Percentiles rank a stretch among this genome's conserved stretches.
phyloP scores from a whole-genome alignment of 2,329 filamentous ascomycete species.

The Gremmenia infestans region DNA sequence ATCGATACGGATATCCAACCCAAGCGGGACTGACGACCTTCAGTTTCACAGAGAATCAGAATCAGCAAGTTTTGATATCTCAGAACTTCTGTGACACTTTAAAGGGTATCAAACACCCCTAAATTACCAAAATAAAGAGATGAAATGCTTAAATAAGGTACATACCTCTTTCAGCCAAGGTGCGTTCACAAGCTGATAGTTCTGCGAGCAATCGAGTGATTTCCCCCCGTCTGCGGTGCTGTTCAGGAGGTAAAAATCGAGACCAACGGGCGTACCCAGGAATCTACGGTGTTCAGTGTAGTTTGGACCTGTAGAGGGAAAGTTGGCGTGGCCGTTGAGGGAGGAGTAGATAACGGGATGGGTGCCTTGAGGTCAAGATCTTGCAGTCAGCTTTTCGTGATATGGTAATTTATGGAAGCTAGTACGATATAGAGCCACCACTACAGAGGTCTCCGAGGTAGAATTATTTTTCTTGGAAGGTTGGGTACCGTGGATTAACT shows the following conservation, averaged over 20 bases:
- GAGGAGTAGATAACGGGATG: slow-evolving; percentile 20
- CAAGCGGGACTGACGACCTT: slow-evolving; percentile 16
- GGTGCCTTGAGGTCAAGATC: too few species aligned
- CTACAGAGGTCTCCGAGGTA: too few species aligned
- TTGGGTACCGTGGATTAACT: slow-evolving; percentile 9
- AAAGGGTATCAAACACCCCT: too few species aligned
- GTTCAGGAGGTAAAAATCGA: slow-evolving; percentile 21
- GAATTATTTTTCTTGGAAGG: too few species aligned
- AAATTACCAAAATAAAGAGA: too few species aligned
- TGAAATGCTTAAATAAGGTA: too few species aligned
- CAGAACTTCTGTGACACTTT: too few species aligned
- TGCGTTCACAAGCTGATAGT: slow-evolving; percentile 16
- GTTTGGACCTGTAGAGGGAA: slow-evolving; percentile 14
- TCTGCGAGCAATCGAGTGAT: slow-evolving; percentile 7
- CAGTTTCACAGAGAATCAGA: too few species aligned
- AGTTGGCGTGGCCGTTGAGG: slow-evolving; percentile 24
- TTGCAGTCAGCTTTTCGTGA: too few species aligned
- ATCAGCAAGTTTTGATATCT: too few species aligned
- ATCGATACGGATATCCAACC: slow-evolving; percentile 22
- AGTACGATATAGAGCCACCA: too few species aligned
- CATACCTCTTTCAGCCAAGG: slow-evolving; percentile 14
- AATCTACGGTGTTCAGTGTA: slow-evolving; percentile 16
- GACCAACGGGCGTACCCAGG: slow-evolving; percentile 15
- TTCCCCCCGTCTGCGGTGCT: slow-evolving; percentile 14
- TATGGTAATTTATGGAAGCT: too few species aligned